Conservation (phyloP, 352 stramenopile species). For the Globisporangium megalacanthum region DNA sequence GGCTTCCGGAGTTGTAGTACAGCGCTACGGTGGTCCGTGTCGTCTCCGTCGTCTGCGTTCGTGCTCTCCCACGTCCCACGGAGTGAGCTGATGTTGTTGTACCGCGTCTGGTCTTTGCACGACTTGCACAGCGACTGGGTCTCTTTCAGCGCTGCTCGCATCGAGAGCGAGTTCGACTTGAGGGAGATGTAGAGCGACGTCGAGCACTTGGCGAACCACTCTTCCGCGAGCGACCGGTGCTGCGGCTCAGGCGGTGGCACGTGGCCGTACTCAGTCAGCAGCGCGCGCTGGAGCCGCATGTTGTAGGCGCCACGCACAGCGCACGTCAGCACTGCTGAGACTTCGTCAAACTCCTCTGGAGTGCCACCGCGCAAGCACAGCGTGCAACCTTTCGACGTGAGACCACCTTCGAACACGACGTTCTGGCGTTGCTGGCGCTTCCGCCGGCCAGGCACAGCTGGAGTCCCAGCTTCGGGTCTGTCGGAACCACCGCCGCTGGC, state of each 20-base stretch:
- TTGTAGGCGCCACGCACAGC: conserved; percentile 77
- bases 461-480: conserved; percentile 3
- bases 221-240: conserved; percentile 64
- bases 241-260: conserved; percentile 42
- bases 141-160: conserved; percentile 76
- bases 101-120: conserved; percentile 78
- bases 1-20: not conserved
- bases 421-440: conserved; percentile 76
- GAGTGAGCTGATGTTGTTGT: conserved; percentile 81
- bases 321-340: conserved; percentile 49
- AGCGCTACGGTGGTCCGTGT: conserved; percentile 10
- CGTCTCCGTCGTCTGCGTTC: conserved; percentile 10
- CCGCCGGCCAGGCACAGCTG: conserved; percentile 15
- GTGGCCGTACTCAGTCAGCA: conserved; percentile 58
- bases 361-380: conserved; percentile 74
- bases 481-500: conserved; percentile 19
- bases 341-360: conserved; percentile 56
- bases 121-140: conserved; percentile 78
- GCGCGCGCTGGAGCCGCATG: conserved; percentile 63
- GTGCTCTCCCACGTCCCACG: conserved; percentile 35
- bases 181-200: conserved; percentile 80
- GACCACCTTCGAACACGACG: conserved; percentile 81
- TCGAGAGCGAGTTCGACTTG: conserved; percentile 83
- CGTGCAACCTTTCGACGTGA: conserved; percentile 68
- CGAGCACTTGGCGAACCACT: conserved; percentile 78